Percentiles rank a stretch among this genome's conserved stretches.
These are phyloP conservation scores for Calonectria ilicicola DNA, from an alignment of 2,329 filamentous ascomycete genomes.

Conservation along the genomic window DNA sequence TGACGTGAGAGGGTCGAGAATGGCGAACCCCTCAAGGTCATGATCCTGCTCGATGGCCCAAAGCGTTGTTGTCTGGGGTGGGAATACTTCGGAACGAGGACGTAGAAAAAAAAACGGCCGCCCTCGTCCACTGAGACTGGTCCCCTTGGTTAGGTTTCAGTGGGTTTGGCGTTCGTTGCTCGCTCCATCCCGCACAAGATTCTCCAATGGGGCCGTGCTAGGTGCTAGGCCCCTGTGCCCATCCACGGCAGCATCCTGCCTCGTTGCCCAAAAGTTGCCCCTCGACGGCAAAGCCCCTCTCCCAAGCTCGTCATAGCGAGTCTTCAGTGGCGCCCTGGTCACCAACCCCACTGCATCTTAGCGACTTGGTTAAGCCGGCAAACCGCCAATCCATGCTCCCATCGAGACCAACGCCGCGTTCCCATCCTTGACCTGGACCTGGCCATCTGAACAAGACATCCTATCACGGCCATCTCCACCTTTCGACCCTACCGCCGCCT, in stretches of 20 bases:
- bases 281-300: background rate
- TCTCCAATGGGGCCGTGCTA: background rate
- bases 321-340: background rate
- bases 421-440: slow-evolving; percentile 10
- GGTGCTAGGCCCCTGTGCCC: background rate
- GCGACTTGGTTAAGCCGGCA: slow-evolving; percentile 2
- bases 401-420: background rate
- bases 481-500: background rate
- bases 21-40: slow-evolving; percentile 30
- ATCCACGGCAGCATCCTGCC: background rate
- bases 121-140: background rate
- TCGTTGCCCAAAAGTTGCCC: background rate
- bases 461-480: background rate
- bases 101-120: slow-evolving; percentile 9
- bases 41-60: slow-evolving; percentile 14
- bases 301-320: slow-evolving; percentile 19
- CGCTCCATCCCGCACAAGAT: background rate
- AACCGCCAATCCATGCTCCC: slow-evolving; percentile 3
- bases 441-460: background rate
- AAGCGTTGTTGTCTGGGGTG: slow-evolving; percentile 15
- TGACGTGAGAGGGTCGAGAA: slow-evolving; percentile 21
- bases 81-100: slow-evolving; percentile 31
- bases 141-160: slow-evolving; percentile 13
- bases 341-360: slow-evolving; percentile 21
- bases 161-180: slow-evolving; percentile 2